phyloP scores from a whole-genome alignment of 345 rosid genomes.

The Trapa incisa region DNA sequence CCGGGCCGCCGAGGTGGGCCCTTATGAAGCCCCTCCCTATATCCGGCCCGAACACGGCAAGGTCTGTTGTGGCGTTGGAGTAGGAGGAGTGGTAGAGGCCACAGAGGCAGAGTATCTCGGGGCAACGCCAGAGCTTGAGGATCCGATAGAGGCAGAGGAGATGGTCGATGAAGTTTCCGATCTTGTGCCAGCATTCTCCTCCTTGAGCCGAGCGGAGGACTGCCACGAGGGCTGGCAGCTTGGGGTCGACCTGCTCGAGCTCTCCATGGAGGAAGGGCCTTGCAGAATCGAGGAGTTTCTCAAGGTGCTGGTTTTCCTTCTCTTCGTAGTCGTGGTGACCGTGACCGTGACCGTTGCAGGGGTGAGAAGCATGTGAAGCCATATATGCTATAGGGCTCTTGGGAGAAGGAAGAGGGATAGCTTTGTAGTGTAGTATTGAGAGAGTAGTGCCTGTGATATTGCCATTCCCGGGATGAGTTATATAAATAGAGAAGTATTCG shows the following conservation, averaged over 20 bases:
- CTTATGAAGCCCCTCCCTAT: slow-evolving; percentile 71
- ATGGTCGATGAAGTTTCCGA: slow-evolving; percentile 83
- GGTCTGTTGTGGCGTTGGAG: slow-evolving; percentile 75
- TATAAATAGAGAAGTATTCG: too few species aligned
- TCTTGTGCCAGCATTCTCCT: slow-evolving; percentile 99
- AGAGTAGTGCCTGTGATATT: too few species aligned
- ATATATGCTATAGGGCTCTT: background rate
- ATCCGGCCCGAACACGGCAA: slow-evolving; percentile 73
- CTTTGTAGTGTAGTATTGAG: too few species aligned
- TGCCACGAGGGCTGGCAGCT: slow-evolving; percentile 48
- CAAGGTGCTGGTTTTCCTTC: slow-evolving; percentile 3
- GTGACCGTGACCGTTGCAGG: background rate
- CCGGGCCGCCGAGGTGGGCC: slow-evolving; percentile 55
- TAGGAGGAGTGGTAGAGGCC: slow-evolving; percentile 96
- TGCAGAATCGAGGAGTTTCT: slow-evolving; percentile 33
- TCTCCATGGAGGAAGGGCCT: slow-evolving; percentile 94
- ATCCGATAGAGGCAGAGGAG: slow-evolving; percentile 64
- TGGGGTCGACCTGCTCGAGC: slow-evolving; percentile 47
- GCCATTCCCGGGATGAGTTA: too few species aligned
- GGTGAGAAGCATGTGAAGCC: background rate
- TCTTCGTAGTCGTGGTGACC: background rate
- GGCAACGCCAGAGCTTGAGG: slow-evolving; percentile 64
- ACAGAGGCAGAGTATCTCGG: slow-evolving; percentile 67
- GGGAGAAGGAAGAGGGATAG: too few species aligned
- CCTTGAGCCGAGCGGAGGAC: slow-evolving; percentile 76